phyloP scores from a whole-genome alignment of 768 basidiomycete species.

The Suillus lakei region DNA sequence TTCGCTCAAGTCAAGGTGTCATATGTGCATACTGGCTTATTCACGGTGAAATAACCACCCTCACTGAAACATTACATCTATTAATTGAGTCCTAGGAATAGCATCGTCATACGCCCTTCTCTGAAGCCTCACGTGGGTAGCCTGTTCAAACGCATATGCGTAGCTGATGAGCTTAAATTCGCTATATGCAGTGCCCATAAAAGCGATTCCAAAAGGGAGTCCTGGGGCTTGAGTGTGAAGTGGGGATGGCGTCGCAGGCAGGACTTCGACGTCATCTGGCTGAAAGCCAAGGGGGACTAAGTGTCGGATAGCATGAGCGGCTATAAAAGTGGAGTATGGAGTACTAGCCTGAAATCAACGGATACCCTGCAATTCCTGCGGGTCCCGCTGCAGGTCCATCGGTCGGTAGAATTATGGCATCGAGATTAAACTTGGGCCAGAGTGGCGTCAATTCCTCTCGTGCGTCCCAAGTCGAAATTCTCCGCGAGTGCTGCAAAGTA shows the following conservation, averaged over 20 bases:
- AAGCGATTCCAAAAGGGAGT: background rate
- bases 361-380: background rate
- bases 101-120: background rate
- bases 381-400: background rate
- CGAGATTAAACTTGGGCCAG: background rate
- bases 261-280: background rate
- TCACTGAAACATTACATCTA: constrained; percentile 21
- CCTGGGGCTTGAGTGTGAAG: background rate
- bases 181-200: background rate
- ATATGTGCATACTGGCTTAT: background rate
- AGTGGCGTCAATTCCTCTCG: background rate
- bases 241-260: background rate
- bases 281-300: background rate
- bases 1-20: background rate
- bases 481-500: background rate
- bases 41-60: constrained; percentile 19
- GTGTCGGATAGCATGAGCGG: background rate
- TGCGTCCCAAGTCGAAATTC: background rate
- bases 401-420: background rate
- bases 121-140: background rate
- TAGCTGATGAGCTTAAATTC: background rate
- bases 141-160: background rate
- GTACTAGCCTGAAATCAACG: background rate
- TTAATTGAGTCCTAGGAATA: background rate
- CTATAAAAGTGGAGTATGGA: background rate